Percentiles rank a stretch among this genome's conserved stretches.
Evolutionary conservation across 495 filamentous ascomycete species (phyloP).

Genomic region (Pseudevernia furfuracea): DNA sequence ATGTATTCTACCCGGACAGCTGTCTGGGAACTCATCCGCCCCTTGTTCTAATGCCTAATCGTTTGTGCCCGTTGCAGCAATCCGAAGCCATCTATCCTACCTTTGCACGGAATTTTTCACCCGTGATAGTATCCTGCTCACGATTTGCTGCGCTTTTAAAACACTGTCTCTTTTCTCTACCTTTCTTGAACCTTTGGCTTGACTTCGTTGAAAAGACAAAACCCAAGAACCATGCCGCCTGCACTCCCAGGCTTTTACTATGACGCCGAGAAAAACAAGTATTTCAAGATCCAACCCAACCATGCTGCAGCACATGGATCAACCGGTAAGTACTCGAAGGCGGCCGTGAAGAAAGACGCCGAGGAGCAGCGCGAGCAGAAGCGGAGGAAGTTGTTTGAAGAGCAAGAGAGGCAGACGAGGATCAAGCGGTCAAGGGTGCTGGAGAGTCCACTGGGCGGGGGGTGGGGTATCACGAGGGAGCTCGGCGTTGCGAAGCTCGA

Average conservation of each 20-base stretch:
- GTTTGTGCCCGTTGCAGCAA: neutral
- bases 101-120: neutral
- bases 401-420: neutral
- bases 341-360: neutral
- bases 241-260: slow-evolving; percentile 19
- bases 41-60: neutral
- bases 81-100: neutral
- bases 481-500: neutral
- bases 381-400: neutral
- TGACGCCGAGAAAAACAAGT: slow-evolving; percentile 20
- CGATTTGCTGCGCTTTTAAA: neutral
- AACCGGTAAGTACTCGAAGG: slow-evolving; percentile 9
- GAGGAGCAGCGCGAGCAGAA: slow-evolving; percentile 6
- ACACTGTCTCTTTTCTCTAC: neutral
- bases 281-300: slow-evolving; percentile 22
- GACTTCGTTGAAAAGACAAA: neutral
- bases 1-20: neutral
- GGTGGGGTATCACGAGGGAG: slow-evolving; percentile 4
- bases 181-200: neutral
- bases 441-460: slow-evolving; percentile 9
- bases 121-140: neutral
- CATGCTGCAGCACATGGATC: slow-evolving; percentile 14
- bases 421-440: slow-evolving; percentile 13
- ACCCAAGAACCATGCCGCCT: slow-evolving; percentile 3
- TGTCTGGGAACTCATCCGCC: neutral